Percentiles rank a stretch among this genome's conserved stretches.
These are phyloP conservation scores for Tilletia walkeri DNA, from an alignment of 1,284 basidiomycete genomes.

Conservation along the genomic window DNA sequence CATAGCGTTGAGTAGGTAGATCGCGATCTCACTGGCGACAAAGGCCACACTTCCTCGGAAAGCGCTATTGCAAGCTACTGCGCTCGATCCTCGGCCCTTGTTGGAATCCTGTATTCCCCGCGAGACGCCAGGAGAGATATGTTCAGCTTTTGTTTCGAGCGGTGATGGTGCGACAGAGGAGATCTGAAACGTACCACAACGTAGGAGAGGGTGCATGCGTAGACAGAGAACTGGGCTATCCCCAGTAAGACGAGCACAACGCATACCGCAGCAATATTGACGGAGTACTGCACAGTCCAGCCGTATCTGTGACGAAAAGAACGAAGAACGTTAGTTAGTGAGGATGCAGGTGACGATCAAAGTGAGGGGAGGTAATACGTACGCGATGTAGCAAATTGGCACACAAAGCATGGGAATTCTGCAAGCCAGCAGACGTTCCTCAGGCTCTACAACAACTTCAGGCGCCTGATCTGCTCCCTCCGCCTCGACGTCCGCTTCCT, in stretches of 20 bases:
- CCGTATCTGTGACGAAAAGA: slow-evolving; percentile 61
- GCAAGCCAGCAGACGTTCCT: neutral
- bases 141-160: neutral
- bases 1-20: slow-evolving; percentile 63
- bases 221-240: slow-evolving; percentile 63
- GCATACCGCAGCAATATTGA: slow-evolving; percentile 39
- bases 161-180: neutral
- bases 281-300: slow-evolving; percentile 70
- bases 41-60: slow-evolving; percentile 72
- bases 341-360: no score
- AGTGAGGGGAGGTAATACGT: slow-evolving; percentile 23
- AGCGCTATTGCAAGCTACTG: slow-evolving; percentile 68
- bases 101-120: slow-evolving; percentile 65
- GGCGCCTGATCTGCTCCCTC: neutral
- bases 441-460: neutral
- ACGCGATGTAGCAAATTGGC: slow-evolving; percentile 16
- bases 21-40: slow-evolving; percentile 68
- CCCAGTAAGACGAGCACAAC: slow-evolving; percentile 38
- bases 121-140: neutral
- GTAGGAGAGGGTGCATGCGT: slow-evolving; percentile 64
- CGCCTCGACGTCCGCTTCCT: neutral
- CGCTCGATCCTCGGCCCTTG: slow-evolving; percentile 68
- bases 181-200: slow-evolving; percentile 17
- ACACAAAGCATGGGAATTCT: neutral
- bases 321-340: no score